phyloP scores from a whole-genome alignment of 345 rosid genomes.

The Eucalyptus viminalis region DNA sequence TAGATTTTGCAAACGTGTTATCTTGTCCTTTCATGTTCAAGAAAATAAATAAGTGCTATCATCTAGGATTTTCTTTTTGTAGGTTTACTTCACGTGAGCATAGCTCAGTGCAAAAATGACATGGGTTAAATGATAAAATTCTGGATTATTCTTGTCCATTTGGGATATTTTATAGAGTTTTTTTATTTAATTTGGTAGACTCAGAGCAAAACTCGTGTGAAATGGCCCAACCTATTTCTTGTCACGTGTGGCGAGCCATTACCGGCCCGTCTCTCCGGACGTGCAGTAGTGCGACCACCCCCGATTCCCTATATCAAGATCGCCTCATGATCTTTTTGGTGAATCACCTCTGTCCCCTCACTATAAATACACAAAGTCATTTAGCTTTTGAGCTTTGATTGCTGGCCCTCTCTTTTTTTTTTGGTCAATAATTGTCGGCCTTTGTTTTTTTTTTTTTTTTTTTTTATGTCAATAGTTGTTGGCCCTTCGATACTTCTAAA shows the following conservation, averaged over 20 bases:
- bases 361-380: background rate
- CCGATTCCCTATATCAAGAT: background rate
- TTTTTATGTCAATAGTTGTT: background rate
- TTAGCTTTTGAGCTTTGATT: background rate
- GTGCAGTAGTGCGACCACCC: background rate
- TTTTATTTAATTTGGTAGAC: background rate
- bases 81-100: background rate
- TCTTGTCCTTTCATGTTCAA: accelerated
- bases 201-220: background rate
- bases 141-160: background rate
- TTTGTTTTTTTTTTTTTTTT: too few relatives aligned
- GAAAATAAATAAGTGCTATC: background rate
- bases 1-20: accelerated
- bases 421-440: background rate
- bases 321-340: background rate
- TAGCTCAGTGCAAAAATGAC: background rate
- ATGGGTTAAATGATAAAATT: background rate
- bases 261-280: background rate
- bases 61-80: background rate
- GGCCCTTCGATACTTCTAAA: background rate
- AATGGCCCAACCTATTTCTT: background rate
- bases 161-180: background rate
- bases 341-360: background rate
- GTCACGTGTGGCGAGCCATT: background rate
- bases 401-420: background rate